Evolutionary conservation across 192 early-diverging fungal genomes (phyloP), one percentile per base, ranked within the genome.

Genomic region (Ambispora gerdemannii): DNA sequence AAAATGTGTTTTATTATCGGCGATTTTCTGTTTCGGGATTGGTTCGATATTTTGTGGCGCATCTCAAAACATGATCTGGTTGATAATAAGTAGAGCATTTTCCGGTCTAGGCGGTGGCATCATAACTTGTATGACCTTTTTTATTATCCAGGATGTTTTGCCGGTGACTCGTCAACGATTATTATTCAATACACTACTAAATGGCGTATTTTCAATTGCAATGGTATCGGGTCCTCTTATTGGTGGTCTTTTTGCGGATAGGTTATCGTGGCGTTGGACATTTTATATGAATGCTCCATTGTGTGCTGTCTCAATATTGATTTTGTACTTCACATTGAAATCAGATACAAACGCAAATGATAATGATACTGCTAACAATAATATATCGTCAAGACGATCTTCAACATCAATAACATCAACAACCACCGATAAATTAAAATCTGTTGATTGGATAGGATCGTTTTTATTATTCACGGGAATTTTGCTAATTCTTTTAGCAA

Each of bases 271-370:
- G 88, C 80, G 88, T 31, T 90, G 90, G 85, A 90, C 84, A 31
- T 93, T 93, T 61, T 95, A 84, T 78, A 86, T 92, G 80, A 94
- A 94, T 76, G 73, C 93, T 2, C 93, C 93, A 7, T 50, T 95
- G 61, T 90, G 92, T 15, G 82, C 67, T 47, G 0, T 74, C 0
- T 43, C 76, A 10, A 61, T 69, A 49, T 1, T 27, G 32, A 68
- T 76, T 19, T 74, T 75, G 1, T 32, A 70, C 68, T 71, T 80
- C 11, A 76, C 81, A 59, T 70, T 69, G 20, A 78, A 75, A 31
- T 80, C 78, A 53, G 28, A 77, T 34, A 76, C 50, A 13, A 66
- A 76, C 1, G 62, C n/a, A 2, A n/a, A n/a, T n/a, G n/a, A n/a
- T n/a, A n/a, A n/a, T n/a, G n/a, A n/a, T n/a, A n/a, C n/a, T n/a